Conservation (phyloP, 1,284 basidiomycete species). For the Anthracocystis walkeri region DNA sequence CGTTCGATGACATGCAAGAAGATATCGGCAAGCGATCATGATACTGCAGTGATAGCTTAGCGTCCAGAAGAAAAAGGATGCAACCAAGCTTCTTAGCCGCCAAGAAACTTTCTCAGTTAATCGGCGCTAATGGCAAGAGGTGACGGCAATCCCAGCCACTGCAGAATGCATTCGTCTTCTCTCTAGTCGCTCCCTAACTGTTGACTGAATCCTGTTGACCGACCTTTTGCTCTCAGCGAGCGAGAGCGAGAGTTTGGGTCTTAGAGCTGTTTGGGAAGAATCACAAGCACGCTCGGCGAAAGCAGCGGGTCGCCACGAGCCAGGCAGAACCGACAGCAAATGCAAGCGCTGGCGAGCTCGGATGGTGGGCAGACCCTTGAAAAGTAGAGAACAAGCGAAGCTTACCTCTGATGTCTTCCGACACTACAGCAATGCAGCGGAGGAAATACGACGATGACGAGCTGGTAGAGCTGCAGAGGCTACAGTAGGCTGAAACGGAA, state of each 20-base stretch:
- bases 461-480: neutral
- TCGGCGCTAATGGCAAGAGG: no score
- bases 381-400: slow-evolving; percentile 1
- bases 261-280: neutral
- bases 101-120: no score
- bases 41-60: no score
- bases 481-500: slow-evolving; percentile 1
- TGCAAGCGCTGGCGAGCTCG: neutral
- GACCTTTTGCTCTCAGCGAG: no score
- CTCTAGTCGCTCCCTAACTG: no score
- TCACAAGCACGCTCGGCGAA: neutral
- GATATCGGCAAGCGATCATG: neutral
- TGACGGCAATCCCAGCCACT: no score
- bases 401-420: neutral
- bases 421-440: neutral
- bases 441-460: neutral
- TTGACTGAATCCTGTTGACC: no score
- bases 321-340: neutral
- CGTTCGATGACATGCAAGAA: slow-evolving; percentile 3
- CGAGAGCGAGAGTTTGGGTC: no score
- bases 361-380: slow-evolving; percentile 1
- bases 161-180: no score
- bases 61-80: neutral
- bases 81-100: neutral
- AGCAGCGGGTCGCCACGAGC: slow-evolving; percentile 3